Percentiles rank a stretch among this genome's conserved stretches.
phyloP scores from a whole-genome alignment of 345 rosid species.

The Corchorus olitorius region DNA sequence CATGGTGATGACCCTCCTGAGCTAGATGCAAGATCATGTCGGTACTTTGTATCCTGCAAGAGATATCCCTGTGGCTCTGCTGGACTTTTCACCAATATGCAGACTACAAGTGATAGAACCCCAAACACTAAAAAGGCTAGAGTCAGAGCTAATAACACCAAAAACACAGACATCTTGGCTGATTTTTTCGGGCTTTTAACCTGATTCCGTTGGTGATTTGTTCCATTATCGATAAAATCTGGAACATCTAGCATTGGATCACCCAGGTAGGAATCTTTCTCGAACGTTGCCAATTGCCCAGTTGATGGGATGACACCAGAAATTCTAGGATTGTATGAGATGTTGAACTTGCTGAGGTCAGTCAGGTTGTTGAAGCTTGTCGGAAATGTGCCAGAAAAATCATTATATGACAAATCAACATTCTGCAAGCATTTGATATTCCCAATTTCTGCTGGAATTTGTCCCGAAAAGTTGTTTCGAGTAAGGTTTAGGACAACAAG shows the following conservation, averaged over 20 bases:
- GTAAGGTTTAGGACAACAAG: constrained; percentile 78
- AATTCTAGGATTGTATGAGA: constrained; percentile 76
- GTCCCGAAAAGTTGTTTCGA: constrained; percentile 56
- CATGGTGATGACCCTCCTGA: constrained; percentile 78
- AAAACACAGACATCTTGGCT: constrained; percentile 32
- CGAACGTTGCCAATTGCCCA: constrained; percentile 81
- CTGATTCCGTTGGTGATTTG: background rate
- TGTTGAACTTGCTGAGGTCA: constrained; percentile 77
- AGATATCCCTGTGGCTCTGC: constrained; percentile 43
- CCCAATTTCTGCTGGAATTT: constrained; percentile 70
- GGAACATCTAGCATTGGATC: constrained; percentile 66
- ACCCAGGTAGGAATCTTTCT: constrained; percentile 71
- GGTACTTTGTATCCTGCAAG: constrained; percentile 48
- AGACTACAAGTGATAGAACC: constrained; percentile 41
- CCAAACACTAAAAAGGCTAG: constrained; percentile 48
- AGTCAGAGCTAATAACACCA: constrained; percentile 43
- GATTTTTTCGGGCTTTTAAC: constrained; percentile 24
- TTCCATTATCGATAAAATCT: constrained; percentile 42
- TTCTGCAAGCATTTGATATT: constrained; percentile 63
- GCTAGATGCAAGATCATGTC: constrained; percentile 53
- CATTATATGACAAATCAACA: constrained; percentile 83
- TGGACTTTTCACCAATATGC: constrained; percentile 44
- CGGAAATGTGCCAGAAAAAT: constrained; percentile 80
- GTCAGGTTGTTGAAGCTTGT: constrained; percentile 55
- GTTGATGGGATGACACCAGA: constrained; percentile 68